Conservation (phyloP, 768 basidiomycete genomes). For the Mycena galericulata region DNA sequence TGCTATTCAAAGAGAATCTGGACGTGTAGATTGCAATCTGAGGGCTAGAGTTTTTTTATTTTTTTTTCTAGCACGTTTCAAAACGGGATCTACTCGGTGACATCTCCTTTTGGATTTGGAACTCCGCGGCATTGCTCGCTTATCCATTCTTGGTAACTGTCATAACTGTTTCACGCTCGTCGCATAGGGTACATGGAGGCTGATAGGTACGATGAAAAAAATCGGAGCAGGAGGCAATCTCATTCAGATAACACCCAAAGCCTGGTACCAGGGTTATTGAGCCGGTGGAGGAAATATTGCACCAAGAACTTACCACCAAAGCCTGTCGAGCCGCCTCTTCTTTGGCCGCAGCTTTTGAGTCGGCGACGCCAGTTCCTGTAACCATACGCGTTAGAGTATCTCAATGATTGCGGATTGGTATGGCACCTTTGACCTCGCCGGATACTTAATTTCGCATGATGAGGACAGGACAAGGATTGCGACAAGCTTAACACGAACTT, state of each 20-base stretch:
- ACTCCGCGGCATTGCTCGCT: slow-evolving; percentile 9
- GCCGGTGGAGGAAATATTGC: no score
- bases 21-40: no score
- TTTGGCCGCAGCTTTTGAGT: slow-evolving; percentile 59
- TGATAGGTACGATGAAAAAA: no score
- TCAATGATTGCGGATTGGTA: not conserved
- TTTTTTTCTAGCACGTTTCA: not conserved
- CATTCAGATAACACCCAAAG: not conserved
- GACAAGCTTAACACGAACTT: not conserved
- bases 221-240: no score
- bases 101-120: slow-evolving; percentile 19
- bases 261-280: not conserved
- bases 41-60: no score
- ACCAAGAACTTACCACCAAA: slow-evolving; percentile 46
- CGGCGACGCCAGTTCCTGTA: slow-evolving; percentile 60
- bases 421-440: slow-evolving; percentile 26
- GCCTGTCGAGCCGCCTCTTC: slow-evolving; percentile 61
- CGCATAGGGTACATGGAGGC: no score
- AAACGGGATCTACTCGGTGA: no score
- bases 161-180: no score
- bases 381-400: slow-evolving; percentile 11
- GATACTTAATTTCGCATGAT: slow-evolving; percentile 16
- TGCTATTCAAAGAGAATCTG: no score
- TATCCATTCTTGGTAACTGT: not conserved
- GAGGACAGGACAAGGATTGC: not conserved